Conservation (phyloP, 2,329 filamentous ascomycete genomes). For the Fusarium sp. region DNA sequence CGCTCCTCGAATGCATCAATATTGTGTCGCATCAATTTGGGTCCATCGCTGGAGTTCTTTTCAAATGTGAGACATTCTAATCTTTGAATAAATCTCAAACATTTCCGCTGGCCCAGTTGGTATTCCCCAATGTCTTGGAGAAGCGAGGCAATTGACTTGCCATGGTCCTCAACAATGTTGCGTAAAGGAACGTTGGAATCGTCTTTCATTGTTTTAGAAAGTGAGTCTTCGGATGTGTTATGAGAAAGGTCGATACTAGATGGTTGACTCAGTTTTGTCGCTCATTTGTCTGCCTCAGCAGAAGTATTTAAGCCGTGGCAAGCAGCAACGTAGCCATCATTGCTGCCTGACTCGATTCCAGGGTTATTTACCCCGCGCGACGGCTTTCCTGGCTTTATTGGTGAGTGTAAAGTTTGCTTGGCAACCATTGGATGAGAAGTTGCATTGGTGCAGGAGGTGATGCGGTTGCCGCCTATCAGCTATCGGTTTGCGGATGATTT, state of each 20-base stretch:
- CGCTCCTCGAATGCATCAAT: background rate
- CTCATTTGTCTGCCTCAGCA: background rate
- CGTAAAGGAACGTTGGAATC: background rate
- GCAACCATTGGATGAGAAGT: background rate
- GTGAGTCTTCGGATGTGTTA: background rate
- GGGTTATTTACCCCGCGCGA: background rate
- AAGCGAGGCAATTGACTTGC: constrained; percentile 5
- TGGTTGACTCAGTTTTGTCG: background rate
- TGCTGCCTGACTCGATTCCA: background rate
- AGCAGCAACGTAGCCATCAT: background rate
- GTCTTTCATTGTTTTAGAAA: background rate
- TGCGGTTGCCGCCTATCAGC: too few species aligned
- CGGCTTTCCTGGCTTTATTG: background rate
- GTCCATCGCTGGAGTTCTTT: too few species aligned
- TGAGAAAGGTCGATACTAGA: background rate
- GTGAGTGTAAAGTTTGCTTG: background rate
- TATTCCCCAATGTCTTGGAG: background rate
- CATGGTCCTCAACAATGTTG: background rate
- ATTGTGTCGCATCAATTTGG: background rate
- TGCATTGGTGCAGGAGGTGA: background rate
- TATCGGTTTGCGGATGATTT: too few species aligned
- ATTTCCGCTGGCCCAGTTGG: background rate
- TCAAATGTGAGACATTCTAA: background rate
- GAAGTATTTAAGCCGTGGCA: background rate
- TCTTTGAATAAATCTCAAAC: background rate